Evolutionary conservation across 495 filamentous ascomycete genomes (phyloP), one percentile per base, ranked within the genome.

Genomic region (Podospora pseudoanserina): DNA sequence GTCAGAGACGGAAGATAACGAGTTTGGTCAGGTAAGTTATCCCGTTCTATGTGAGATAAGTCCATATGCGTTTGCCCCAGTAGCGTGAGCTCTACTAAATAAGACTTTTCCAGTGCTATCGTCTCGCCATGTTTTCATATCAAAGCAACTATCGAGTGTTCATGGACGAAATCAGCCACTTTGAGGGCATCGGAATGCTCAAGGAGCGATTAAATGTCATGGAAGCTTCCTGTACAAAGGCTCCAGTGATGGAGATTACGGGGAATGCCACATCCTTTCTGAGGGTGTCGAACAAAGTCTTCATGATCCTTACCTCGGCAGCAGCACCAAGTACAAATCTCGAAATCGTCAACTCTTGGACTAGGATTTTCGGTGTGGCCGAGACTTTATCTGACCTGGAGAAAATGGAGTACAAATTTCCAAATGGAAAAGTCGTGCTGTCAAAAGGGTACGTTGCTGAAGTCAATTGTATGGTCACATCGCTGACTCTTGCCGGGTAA

Each of bases 241-340:
- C 11, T 49, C 39, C 13, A 57, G 62, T 20, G 63, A 65, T 20
- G 11, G 15, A 0, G 18, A 54, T 16, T 9, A 15, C 4, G 60
- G 20, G 18, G 76, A 71, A 2, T 72, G 65, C 66, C 76, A 80
- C 54, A 79, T 80, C 15, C 67, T 79, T 39, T 70, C 80, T 15
- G 77, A 79, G 70, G 80, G 72, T 60, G 80, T 77, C 5, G 72
- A 77, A 18, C 60, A 69, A 9, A 77, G 80, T 67, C 71, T 82
- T 28, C 72, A 75, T 23, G 73, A 75, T n/a, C 63, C 76, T 82
- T 32, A 65, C 71, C 3, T 57, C 61, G 11, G 55, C 67, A 13
- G 64, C 71, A 15, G 77, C 77, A 16, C 80, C 80, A 3, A 70
- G 74, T 53, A 60, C 78, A 28, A 64, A 68, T 6, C 19, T 61